Base-by-base conservation (phyloP, 352 stramenopile species). In the Globisporangium echinulatum region DNA sequence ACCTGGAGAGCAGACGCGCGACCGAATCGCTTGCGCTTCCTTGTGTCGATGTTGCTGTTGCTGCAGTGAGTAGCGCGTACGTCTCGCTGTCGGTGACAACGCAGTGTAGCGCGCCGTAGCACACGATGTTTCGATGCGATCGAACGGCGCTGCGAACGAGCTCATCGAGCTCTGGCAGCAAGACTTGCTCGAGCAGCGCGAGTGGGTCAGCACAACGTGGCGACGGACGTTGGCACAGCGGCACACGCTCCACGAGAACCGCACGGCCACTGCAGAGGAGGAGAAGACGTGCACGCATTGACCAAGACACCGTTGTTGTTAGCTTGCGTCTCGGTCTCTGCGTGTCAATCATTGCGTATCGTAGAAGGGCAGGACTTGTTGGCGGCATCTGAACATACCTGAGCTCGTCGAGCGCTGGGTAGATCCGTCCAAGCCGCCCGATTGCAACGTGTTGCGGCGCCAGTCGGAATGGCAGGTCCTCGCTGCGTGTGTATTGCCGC, bases 351-450 rank as follows among this genome's bases (percentile, higher is more conserved):
- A 33, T 33, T 33, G 25, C 25, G 25, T 33, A 33, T 33, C 25
- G 25, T 33, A 33, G 25, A 33, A 33, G 25, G 25, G 2, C 25
- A 33, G 25, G 25, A 33, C 25, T 33, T 33, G 25, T 3, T 2
- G 25, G 25, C 25, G 25, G 25, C 25, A 33, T 33, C 25, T 33
- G 25, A 33, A 33, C 25, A 36, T 33, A 78, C 66, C 58, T 72
- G 56, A 60, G 61, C n/a, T 33, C 63, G 10, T 70, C 58, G 46
- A 82, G 55, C 37, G 73, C 66, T 14, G 66, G 68, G 66, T 71
- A 75, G 62, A 82, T 71, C 38, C 50, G 51, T 3, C 73, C 73
- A 19, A 82, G 68, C 0, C 73, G 61, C 7, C 73, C 73, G 4
- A 67, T 25, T 1, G 70, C 69, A 3, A 77, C 48, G n/a, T 56